These are phyloP conservation scores for Phytopythium helicoides DNA, from an alignment of 352 stramenopile genomes.

Conservation along the genomic window DNA sequence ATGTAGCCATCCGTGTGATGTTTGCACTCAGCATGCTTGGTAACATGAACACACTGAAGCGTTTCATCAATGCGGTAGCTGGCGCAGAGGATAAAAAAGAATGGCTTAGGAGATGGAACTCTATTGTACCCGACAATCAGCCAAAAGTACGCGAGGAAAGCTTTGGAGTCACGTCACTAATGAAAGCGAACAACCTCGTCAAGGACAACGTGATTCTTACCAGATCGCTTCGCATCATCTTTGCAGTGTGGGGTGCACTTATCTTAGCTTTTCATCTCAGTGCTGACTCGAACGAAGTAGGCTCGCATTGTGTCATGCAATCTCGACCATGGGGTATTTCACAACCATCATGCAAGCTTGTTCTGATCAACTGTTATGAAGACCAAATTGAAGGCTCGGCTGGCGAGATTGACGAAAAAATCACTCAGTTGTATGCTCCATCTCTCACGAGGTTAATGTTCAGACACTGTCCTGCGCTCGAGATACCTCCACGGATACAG, in stretches of 20 bases:
- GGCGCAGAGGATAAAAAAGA: background rate
- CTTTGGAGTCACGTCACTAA: background rate
- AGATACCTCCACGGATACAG: slow-evolving; percentile 18
- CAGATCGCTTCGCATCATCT: background rate
- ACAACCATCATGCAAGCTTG: slow-evolving; percentile 32
- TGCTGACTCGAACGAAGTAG: background rate
- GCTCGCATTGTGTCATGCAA: slow-evolving; percentile 28
- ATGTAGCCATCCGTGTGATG: slow-evolving; percentile 18
- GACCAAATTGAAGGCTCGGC: slow-evolving; percentile 8
- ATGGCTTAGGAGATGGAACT: slow-evolving; percentile 5
- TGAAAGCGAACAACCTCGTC: background rate
- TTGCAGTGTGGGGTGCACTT: slow-evolving; percentile 2
- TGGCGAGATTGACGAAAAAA: slow-evolving; percentile 6
- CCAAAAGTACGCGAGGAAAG: slow-evolving; percentile 5
- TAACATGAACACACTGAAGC: slow-evolving; percentile 35
- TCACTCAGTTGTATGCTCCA: slow-evolving; percentile 13
- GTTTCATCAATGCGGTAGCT: slow-evolving; percentile 8
- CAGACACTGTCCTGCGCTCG: slow-evolving; percentile 24
- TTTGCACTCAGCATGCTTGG: slow-evolving; percentile 27
- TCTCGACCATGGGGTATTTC: slow-evolving; percentile 29
- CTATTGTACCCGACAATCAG: slow-evolving; percentile 1
- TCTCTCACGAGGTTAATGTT: slow-evolving; percentile 20
- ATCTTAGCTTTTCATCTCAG: slow-evolving; percentile 4
- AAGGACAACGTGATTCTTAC: background rate
- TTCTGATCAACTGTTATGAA: slow-evolving; percentile 30